Base-by-base conservation (phyloP, 768 basidiomycete genomes). In the Boletus coccyginus region DNA sequence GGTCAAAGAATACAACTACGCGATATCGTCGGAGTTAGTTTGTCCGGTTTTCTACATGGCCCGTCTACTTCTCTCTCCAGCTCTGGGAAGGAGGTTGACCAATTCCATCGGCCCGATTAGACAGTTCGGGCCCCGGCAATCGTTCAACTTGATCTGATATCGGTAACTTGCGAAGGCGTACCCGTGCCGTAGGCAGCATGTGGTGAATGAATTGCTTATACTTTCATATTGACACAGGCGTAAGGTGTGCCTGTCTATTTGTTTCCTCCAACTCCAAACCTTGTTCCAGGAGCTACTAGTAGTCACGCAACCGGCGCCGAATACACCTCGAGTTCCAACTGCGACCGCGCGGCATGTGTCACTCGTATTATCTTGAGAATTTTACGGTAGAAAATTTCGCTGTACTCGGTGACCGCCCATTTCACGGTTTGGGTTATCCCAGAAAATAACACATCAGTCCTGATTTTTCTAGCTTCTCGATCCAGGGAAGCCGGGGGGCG, bases 121-220 rank as follows among this genome's bases (percentile, higher is more conserved):
- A 27, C 29, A 46, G 19, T 50, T 40, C 46, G 40, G 51, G 19
- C 50, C 19, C 47, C 55, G 55, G 58, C 51, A 58, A 50, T 21
- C 47, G 44, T 50, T 19, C n/a, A 27, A 27, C 21, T 21, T 21
- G 21, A 27, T 27, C 49, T 56, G 55, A 44, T 52, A 46, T 55
- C 50, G 54, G 64, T 56, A 59, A 53, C 45, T 53, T 55, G 46
- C 54, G 57, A 57, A 46, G 27, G 31, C 33, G 16, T 17, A 40
- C 29, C 24, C 39, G 33, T 67, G 53, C 59, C 60, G 63, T 56
- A 56, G 29, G 38, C 31, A 36, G 45, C 42, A n/a, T 14, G 27
- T 61, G 63, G 60, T 60, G 56, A 68, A 48, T 68, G 59, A 70
- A 68, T 70, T 66, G 61, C 57, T 64, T 68, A 60, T 57, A 46